Conservation (phyloP, 306 rosid species). For the Cucurbita pepo region DNA sequence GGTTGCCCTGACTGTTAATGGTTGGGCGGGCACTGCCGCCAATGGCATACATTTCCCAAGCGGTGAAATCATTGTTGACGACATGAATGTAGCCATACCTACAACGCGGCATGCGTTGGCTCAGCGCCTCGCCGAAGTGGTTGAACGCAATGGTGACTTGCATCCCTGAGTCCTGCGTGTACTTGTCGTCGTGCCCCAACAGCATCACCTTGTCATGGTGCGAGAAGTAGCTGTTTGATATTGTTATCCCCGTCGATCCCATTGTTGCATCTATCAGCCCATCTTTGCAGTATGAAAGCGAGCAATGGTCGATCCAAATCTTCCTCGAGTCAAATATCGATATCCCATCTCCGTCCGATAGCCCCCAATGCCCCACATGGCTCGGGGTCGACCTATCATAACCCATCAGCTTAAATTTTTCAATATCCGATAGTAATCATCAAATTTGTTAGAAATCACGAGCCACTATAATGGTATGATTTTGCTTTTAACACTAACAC, state of each 20-base stretch:
- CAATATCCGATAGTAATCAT: neutral
- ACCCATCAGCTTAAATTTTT: neutral
- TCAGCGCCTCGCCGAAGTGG: slow-evolving; percentile 43
- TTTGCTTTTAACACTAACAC: no score
- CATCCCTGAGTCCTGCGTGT: slow-evolving; percentile 35
- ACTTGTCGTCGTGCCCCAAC: slow-evolving; percentile 29
- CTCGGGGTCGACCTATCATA: slow-evolving; percentile 19
- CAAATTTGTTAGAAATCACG: no score
- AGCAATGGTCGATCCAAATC: slow-evolving; percentile 64
- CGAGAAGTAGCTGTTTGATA: slow-evolving; percentile 41
- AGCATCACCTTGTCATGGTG: slow-evolving; percentile 64
- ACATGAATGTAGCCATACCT: slow-evolving; percentile 48
- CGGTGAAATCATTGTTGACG: slow-evolving; percentile 50
- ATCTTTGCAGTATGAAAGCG: slow-evolving; percentile 42
- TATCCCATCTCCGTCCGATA: slow-evolving; percentile 59
- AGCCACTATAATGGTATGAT: no score
- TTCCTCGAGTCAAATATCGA: slow-evolving; percentile 31
- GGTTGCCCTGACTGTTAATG: slow-evolving; percentile 63
- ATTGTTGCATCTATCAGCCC: slow-evolving; percentile 52
- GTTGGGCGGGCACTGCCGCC: slow-evolving; percentile 65
- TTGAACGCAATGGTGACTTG: slow-evolving; percentile 58
- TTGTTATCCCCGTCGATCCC: slow-evolving; percentile 48
- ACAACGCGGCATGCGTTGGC: slow-evolving; percentile 60
- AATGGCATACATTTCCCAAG: slow-evolving; percentile 68
- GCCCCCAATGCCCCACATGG: slow-evolving; percentile 36